Evolutionary conservation across 805 yeast genomes (phyloP).

Genomic region (Scheffersomyces lignosus): DNA sequence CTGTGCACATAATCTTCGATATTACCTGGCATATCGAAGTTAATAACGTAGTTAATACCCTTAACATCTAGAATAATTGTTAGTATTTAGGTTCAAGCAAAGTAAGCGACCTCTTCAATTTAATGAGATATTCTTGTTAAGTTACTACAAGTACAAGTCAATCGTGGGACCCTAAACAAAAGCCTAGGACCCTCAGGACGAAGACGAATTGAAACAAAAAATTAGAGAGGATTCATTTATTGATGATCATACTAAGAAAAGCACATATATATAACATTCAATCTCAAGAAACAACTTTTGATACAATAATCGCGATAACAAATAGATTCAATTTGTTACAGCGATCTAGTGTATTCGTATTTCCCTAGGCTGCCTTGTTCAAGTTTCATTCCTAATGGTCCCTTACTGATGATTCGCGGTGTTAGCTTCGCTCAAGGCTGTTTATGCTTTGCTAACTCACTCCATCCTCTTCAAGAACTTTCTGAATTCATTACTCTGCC

Average conservation of each 20-base stretch:
- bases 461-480: conserved; percentile 1
- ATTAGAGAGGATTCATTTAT: conserved; percentile 1
- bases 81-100: conserved; percentile 29
- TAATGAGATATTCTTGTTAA: not conserved
- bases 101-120: too few species aligned
- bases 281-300: conserved; percentile 4
- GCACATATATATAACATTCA: conserved; percentile 1
- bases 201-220: conserved; percentile 5
- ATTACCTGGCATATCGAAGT: conserved; percentile 97
- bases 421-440: too few species aligned
- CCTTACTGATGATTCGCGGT: too few species aligned
- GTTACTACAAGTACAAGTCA: not conserved
- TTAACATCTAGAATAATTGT: conserved; percentile 74
- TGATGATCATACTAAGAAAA: not conserved
- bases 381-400: conserved; percentile 2
- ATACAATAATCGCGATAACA: conserved; percentile 12
- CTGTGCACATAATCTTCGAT: conserved; percentile 98
- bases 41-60: conserved; percentile 91
- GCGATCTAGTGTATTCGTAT: not conserved
- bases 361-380: not conserved
- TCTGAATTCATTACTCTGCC: not conserved
- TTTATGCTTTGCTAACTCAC: too few species aligned
- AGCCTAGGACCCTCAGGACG: too few species aligned
- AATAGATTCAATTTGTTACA: conserved; percentile 8
- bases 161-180: conserved; percentile 1